A percentile compares a stretch with the other conserved stretches of the same genome.
Conservation (phyloP, 2,329 filamentous ascomycete species). For the Westerdykella ornata region DNA sequence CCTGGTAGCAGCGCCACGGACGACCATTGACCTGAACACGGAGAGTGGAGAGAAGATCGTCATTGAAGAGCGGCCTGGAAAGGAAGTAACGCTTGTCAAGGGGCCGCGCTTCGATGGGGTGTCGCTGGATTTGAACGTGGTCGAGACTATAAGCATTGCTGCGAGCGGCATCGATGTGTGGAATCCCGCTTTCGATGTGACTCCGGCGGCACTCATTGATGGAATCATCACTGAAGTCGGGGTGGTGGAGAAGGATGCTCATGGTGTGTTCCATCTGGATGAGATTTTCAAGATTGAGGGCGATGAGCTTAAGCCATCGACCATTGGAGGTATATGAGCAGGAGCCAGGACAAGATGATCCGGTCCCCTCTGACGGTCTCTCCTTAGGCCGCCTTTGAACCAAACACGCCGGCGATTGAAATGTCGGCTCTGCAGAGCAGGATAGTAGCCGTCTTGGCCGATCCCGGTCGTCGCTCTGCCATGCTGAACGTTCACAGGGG, state of each 20-base stretch:
- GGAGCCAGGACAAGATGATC: neutral
- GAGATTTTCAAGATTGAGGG: constrained; percentile 34
- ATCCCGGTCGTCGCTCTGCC: no score
- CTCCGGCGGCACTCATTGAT: constrained; percentile 81
- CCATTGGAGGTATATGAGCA: constrained; percentile 25
- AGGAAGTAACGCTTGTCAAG: constrained; percentile 78
- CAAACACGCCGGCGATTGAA: no score
- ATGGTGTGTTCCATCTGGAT: constrained; percentile 61
- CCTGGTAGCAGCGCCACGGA: constrained; percentile 87
- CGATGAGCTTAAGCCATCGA: constrained; percentile 24
- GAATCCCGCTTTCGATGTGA: constrained; percentile 97
- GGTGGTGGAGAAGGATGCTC: constrained; percentile 67
- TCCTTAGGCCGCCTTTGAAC: neutral
- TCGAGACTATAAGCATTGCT: constrained; percentile 72
- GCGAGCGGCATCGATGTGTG: constrained; percentile 73
- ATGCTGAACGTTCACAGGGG: no score
- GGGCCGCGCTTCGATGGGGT: constrained; percentile 64
- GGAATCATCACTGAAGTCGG: constrained; percentile 90
- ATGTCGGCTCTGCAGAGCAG: no score
- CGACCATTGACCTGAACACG: constrained; percentile 83
- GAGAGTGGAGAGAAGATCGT: constrained; percentile 70
- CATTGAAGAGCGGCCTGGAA: constrained; percentile 78
- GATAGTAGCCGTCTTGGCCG: no score
- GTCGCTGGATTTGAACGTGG: constrained; percentile 55
- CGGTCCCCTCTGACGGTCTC: neutral